Evolutionary conservation across 2,329 filamentous ascomycete genomes (phyloP).

Genomic region (Apiospora hydei): DNA sequence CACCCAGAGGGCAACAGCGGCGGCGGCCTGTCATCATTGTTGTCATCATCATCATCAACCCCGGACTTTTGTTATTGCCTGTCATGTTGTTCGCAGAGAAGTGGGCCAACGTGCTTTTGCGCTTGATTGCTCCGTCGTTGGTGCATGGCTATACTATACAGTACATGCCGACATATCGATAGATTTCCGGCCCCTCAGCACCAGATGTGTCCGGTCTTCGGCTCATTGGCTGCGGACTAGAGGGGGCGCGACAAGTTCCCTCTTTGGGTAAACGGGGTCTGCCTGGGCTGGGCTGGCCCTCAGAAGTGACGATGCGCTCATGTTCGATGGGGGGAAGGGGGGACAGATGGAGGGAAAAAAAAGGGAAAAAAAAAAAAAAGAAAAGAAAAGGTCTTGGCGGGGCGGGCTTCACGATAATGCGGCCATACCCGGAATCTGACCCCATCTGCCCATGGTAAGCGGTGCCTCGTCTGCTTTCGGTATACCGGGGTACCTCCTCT

Average conservation of each 20-base stretch:
- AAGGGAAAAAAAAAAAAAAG: neutral
- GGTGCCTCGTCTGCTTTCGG: slow-evolving; percentile 23
- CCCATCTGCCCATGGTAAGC: slow-evolving; percentile 5
- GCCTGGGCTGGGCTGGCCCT: neutral
- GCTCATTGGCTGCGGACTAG: neutral
- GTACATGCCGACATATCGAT: neutral
- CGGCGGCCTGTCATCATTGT: neutral
- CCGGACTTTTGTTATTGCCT: neutral
- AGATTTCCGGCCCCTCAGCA: neutral
- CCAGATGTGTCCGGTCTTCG: neutral
- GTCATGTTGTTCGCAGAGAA: neutral
- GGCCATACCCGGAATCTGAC: slow-evolving; percentile 23
- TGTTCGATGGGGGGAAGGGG: neutral
- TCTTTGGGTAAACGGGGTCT: slow-evolving; percentile 4
- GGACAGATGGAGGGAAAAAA: neutral
- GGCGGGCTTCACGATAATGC: slow-evolving; percentile 24
- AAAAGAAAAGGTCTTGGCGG: neutral
- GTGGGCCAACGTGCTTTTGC: neutral
- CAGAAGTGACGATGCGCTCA: slow-evolving; percentile 3
- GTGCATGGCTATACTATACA: neutral
- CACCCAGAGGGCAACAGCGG: neutral
- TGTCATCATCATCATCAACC: neutral
- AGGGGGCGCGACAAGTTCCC: slow-evolving; percentile 15
- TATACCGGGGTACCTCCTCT: slow-evolving; percentile 21
- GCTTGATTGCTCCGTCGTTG: neutral